phyloP scores from a whole-genome alignment of 1,284 basidiomycete genomes.

The Sporisorium reilianum region DNA sequence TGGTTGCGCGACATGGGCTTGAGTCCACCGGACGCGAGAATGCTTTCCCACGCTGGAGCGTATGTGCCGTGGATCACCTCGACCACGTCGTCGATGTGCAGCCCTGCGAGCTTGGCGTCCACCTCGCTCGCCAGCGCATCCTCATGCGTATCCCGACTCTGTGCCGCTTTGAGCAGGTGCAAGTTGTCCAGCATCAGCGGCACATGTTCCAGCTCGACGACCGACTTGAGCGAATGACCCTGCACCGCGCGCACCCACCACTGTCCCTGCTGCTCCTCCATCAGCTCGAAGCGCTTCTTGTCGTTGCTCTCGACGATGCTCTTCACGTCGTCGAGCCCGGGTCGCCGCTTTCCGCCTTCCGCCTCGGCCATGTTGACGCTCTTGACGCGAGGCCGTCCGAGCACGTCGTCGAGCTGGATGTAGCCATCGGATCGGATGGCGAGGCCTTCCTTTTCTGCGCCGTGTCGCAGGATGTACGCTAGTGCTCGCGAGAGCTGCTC shows the following conservation, averaged over 20 bases:
- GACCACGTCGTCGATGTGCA: slow-evolving; percentile 2
- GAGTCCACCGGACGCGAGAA: slow-evolving; percentile 74
- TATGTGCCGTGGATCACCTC: slow-evolving; percentile 63
- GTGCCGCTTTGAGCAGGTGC: slow-evolving; percentile 16
- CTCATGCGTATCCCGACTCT: slow-evolving; percentile 2
- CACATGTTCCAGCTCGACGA: slow-evolving; percentile 64
- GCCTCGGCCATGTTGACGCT: slow-evolving; percentile 56
- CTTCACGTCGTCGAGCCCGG: slow-evolving; percentile 48
- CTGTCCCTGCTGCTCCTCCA: slow-evolving; percentile 49
- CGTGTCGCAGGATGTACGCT: slow-evolving; percentile 86
- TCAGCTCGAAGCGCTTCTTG: slow-evolving; percentile 65
- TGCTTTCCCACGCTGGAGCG: slow-evolving; percentile 71
- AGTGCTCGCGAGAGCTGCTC: slow-evolving; percentile 80
- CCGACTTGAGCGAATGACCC: slow-evolving; percentile 84
- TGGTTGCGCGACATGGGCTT: slow-evolving; percentile 88
- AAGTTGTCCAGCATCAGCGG: slow-evolving; percentile 49
- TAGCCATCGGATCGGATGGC: slow-evolving; percentile 83
- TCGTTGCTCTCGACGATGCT: slow-evolving; percentile 53
- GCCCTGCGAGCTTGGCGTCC: slow-evolving; percentile 11
- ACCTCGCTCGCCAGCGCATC: slow-evolving; percentile 5
- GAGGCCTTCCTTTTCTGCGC: slow-evolving; percentile 80
- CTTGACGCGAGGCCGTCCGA: slow-evolving; percentile 54
- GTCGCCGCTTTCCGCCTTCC: slow-evolving; percentile 21
- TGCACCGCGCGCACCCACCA: slow-evolving; percentile 86
- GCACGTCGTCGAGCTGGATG: slow-evolving; percentile 76